A percentile compares a stretch with the other conserved stretches of the same genome.
These are phyloP conservation scores for Barnettozyma salicaria DNA, from an alignment of 805 yeast genomes.

Conservation along the genomic window DNA sequence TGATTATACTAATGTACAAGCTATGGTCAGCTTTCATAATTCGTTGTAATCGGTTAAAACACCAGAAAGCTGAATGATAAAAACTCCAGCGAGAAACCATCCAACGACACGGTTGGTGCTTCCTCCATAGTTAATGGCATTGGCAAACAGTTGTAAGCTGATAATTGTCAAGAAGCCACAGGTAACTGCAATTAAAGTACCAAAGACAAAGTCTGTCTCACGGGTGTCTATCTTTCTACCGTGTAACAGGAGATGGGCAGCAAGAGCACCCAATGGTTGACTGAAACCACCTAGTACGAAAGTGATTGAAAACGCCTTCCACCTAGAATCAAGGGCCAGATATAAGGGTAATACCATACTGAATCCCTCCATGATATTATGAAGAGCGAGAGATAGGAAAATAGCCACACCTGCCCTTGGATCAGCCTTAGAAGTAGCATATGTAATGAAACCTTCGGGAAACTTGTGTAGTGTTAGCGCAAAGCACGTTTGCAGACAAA, in stretches of 20 bases:
- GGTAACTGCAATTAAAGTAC: conserved; percentile 62
- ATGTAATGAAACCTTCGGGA: conserved; percentile 93
- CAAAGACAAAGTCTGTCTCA: conserved; percentile 41
- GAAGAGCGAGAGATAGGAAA: conserved; percentile 79
- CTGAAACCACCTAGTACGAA: conserved; percentile 74
- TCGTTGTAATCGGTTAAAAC: conserved; percentile 27
- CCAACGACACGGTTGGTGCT: conserved; percentile 49
- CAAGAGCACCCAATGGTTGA: conserved; percentile 83
- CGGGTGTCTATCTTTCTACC: conserved; percentile 31
- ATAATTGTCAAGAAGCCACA: conserved; percentile 82
- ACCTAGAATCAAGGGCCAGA: conserved; percentile 59
- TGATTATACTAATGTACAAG: no score
- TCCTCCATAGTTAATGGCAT: conserved; percentile 78
- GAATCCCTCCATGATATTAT: conserved; percentile 91
- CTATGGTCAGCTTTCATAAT: no score
- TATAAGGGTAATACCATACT: conserved; percentile 88
- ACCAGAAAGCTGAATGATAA: conserved; percentile 45
- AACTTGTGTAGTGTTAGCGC: conserved; percentile 86
- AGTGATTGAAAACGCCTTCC: conserved; percentile 58
- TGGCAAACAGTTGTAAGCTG: conserved; percentile 79
- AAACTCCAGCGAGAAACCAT: conserved; percentile 59
- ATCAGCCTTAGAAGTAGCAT: conserved; percentile 64
- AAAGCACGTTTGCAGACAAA: conserved; percentile 84
- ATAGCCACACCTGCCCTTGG: conserved; percentile 70
- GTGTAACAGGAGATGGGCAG: conserved; percentile 52